Percentiles rank a stretch among this genome's conserved stretches.
These are phyloP conservation scores for Entomortierella lignicola DNA, from an alignment of 192 early-diverging fungal genomes.

Conservation along the genomic window DNA sequence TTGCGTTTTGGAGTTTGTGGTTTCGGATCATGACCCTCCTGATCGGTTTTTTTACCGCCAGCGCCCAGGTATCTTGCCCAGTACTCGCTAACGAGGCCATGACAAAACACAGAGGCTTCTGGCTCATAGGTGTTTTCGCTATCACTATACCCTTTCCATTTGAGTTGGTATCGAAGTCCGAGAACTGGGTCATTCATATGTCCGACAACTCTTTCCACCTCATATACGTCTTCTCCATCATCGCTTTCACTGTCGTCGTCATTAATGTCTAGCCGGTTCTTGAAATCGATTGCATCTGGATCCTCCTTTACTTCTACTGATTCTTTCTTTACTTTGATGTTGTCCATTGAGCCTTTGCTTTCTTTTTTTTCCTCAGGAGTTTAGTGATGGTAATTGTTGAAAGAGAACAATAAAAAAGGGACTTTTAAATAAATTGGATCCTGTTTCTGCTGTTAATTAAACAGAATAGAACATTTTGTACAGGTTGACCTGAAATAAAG, in stretches of 20 bases:
- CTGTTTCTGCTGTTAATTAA: too few species aligned
- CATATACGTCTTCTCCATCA: slow-evolving; percentile 24
- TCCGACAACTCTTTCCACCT: slow-evolving; percentile 41
- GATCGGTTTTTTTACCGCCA: slow-evolving; percentile 22
- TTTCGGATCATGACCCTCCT: slow-evolving; percentile 1
- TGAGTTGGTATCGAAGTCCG: slow-evolving; percentile 24
- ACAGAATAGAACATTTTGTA: too few species aligned
- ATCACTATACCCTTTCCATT: slow-evolving; percentile 45
- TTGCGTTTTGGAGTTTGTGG: background rate
- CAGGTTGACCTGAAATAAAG: too few species aligned
- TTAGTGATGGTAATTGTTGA: background rate
- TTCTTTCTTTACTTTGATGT: slow-evolving; percentile 9
- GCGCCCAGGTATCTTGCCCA: slow-evolving; percentile 5
- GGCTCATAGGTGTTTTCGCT: slow-evolving; percentile 45
- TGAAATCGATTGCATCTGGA: background rate
- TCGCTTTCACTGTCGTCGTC: background rate
- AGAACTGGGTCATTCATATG: background rate
- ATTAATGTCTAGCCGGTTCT: background rate
- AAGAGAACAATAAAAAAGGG: background rate
- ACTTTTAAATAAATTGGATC: too few species aligned
- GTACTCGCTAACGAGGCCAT: slow-evolving; percentile 16
- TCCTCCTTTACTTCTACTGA: background rate
- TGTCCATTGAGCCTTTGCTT: slow-evolving; percentile 10
- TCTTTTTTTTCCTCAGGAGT: too few species aligned
- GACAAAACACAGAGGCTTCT: slow-evolving; percentile 10